Evolutionary conservation across 164 flowering plant genomes (phyloP).

Genomic region (Tetracentron sinense): DNA sequence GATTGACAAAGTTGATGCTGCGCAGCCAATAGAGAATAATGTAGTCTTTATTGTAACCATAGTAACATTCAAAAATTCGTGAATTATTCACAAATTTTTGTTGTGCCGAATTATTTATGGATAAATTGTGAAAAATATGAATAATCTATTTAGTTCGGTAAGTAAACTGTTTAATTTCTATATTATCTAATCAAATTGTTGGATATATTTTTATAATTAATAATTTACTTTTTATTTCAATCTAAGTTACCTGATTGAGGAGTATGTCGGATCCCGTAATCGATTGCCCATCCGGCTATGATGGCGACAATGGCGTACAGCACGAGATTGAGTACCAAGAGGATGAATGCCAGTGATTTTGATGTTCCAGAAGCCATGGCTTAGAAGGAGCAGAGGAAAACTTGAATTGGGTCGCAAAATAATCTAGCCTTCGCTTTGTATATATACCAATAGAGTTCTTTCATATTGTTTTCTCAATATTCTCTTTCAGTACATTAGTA

Average conservation of each 20-base stretch:
- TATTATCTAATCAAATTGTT: too few species aligned
- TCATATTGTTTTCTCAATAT: background rate
- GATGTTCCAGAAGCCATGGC: constrained; percentile 64
- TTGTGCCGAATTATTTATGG: too few species aligned
- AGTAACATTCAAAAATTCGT: too few species aligned
- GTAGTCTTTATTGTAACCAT: background rate
- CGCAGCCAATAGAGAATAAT: constrained; percentile 1
- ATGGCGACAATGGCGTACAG: constrained; percentile 48
- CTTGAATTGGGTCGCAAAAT: background rate
- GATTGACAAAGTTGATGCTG: constrained; percentile 45
- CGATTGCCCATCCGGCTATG: constrained; percentile 70
- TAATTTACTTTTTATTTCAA: too few species aligned
- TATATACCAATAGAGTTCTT: constrained; percentile 5
- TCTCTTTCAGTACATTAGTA: background rate
- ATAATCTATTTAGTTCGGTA: too few species aligned
- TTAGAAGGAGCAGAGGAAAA: constrained; percentile 2
- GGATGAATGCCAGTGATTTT: constrained; percentile 50
- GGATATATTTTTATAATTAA: too few species aligned
- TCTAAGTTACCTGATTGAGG: constrained; percentile 48
- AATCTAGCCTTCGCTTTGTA: background rate
- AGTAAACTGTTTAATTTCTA: too few species aligned
- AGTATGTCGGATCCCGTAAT: constrained; percentile 54
- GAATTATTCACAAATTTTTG: too few species aligned
- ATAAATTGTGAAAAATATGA: too few species aligned
- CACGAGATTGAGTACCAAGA: constrained; percentile 50